phyloP scores from a whole-genome alignment of 2,329 filamentous ascomycete genomes.

The Exophiala xenobiotica region DNA sequence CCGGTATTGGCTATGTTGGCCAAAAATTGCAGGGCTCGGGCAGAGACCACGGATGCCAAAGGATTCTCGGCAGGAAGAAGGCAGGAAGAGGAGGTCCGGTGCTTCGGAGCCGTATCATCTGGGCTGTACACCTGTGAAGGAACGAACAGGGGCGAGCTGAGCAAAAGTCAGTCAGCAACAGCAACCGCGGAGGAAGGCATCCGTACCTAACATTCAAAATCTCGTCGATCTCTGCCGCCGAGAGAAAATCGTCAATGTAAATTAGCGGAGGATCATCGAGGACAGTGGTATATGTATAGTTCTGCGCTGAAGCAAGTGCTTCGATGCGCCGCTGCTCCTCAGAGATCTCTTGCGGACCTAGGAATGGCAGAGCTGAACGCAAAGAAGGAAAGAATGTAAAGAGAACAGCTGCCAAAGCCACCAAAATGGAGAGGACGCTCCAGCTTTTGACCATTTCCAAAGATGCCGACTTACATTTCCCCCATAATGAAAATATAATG shows the following conservation, averaged over 20 bases:
- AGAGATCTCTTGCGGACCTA: not conserved
- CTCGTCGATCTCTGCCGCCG: not conserved
- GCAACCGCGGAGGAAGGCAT: not conserved
- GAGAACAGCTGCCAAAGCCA: not conserved
- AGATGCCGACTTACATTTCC: too few relatives aligned
- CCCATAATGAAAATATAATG: too few relatives aligned
- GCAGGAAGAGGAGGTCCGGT: constrained; percentile 2
- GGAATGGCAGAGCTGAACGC: not conserved
- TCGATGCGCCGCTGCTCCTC: constrained; percentile 1
- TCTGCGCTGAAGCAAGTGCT: not conserved
- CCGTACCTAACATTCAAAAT: constrained; percentile 1
- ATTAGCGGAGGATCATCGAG: not conserved
- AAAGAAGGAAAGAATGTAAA: not conserved
- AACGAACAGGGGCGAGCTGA: constrained; percentile 1
- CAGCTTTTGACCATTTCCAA: constrained; percentile 1
- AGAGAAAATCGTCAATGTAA: not conserved
- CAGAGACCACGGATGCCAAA: not conserved
- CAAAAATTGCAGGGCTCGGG: constrained; percentile 1
- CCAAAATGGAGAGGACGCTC: not conserved
- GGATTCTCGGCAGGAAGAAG: not conserved
- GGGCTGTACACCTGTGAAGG: constrained; percentile 5
- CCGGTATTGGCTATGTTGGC: not conserved
- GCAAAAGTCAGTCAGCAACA: not conserved
- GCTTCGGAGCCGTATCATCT: not conserved
- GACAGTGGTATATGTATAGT: not conserved